Evolutionary conservation across 2,329 filamentous ascomycete genomes (phyloP).

Genomic region (Cladosporium austrohemisphaericum): DNA sequence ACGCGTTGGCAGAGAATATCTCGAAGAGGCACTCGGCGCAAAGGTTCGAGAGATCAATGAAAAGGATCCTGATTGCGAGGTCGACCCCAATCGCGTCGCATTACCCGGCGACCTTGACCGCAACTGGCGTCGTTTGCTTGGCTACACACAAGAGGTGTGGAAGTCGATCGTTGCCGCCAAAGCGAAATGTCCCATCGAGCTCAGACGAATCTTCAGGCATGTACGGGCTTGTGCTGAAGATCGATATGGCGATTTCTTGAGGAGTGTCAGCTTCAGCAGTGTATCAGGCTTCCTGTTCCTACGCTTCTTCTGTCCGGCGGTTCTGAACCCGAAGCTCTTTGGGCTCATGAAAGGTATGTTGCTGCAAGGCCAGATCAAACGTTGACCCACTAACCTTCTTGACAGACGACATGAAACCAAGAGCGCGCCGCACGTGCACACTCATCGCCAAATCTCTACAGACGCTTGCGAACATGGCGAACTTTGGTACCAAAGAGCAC

Average conservation of each 20-base stretch:
- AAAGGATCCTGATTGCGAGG: slow-evolving; percentile 86
- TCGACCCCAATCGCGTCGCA: slow-evolving; percentile 77
- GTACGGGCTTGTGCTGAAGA: slow-evolving; percentile 90
- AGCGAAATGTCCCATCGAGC: slow-evolving; percentile 70
- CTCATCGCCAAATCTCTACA: slow-evolving; percentile 90
- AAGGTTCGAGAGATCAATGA: slow-evolving; percentile 88
- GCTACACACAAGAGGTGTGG: slow-evolving; percentile 80
- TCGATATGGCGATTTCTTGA: slow-evolving; percentile 86
- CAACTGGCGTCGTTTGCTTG: slow-evolving; percentile 76
- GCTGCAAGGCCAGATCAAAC: too few species aligned
- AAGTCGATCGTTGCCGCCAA: slow-evolving; percentile 74
- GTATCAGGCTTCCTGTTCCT: slow-evolving; percentile 93
- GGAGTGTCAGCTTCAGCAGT: slow-evolving; percentile 86
- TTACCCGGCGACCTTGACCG: slow-evolving; percentile 68
- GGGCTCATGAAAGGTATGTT: slow-evolving; percentile 68
- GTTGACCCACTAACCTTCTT: slow-evolving; percentile 21
- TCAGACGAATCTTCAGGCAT: slow-evolving; percentile 83
- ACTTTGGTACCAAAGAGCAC: slow-evolving; percentile 89
- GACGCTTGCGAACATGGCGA: slow-evolving; percentile 83
- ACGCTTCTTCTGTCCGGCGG: slow-evolving; percentile 93
- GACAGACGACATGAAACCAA: slow-evolving; percentile 73
- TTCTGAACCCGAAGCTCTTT: slow-evolving; percentile 91
- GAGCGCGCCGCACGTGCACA: slow-evolving; percentile 82
- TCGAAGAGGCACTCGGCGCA: slow-evolving; percentile 80
- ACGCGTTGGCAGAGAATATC: slow-evolving; percentile 83